phyloP scores from a whole-genome alignment of 768 basidiomycete species.

The Lyophyllum shimeji region DNA sequence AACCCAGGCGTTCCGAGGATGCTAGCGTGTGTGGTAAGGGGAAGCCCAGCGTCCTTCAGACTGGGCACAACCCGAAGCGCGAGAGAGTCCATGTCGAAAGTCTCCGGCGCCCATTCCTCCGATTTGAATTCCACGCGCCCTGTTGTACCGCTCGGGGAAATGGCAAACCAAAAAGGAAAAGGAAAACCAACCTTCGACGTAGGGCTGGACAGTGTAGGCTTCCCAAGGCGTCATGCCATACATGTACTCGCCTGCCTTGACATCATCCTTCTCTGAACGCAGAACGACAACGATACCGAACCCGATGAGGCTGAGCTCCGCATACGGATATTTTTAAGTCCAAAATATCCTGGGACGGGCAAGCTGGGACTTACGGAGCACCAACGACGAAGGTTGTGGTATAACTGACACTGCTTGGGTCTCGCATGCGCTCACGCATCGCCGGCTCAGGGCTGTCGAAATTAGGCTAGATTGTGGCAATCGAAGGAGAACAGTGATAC shows the following conservation, averaged over 20 bases:
- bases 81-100: constrained; percentile 17
- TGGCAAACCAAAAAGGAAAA: no score
- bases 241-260: constrained; percentile 30
- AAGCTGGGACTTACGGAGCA: constrained; percentile 8
- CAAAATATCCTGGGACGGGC: background rate
- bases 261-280: constrained; percentile 27
- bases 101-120: constrained; percentile 13
- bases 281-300: constrained; percentile 36
- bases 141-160: constrained; percentile 12
- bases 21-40: constrained; percentile 1
- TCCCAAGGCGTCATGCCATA: constrained; percentile 26
- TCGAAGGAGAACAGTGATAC: background rate
- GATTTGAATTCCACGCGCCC: constrained; percentile 10
- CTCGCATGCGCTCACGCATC: constrained; percentile 11
- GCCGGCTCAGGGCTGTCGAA: constrained; percentile 6
- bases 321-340: background rate
- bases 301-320: constrained; percentile 19
- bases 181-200: constrained; percentile 10
- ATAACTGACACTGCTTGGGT: constrained; percentile 6
- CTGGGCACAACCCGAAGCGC: constrained; percentile 13
- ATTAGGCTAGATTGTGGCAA: background rate
- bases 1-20: constrained; percentile 20
- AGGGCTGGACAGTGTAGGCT: constrained; percentile 13
- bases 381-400: constrained; percentile 9
- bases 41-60: constrained; percentile 2